Evolutionary conservation across 345 rosid genomes (phyloP).

Genomic region (Chamaenerion angustifolium): DNA sequence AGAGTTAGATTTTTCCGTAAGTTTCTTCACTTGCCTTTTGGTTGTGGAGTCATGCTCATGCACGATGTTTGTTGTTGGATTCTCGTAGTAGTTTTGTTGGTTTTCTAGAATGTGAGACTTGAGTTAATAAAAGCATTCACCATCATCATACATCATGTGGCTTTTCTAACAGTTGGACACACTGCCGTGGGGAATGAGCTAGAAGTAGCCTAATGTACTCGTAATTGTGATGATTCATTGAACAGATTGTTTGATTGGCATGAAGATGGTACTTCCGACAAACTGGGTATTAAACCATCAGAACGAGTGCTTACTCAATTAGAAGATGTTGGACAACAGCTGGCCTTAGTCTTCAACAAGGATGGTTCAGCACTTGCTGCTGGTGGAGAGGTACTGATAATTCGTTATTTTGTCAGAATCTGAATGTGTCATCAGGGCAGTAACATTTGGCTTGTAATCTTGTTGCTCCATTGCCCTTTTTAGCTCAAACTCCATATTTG

Average conservation of each 20-base stretch:
- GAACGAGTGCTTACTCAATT: conserved; percentile 42
- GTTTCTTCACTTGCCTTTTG: not conserved
- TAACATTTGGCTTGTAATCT: too few species aligned
- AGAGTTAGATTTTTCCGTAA: not conserved
- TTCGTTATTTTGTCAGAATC: not conserved
- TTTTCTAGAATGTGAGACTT: too few species aligned
- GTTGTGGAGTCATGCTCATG: not conserved
- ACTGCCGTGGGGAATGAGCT: too few species aligned
- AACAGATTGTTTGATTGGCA: conserved; percentile 70
- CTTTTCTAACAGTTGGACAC: too few species aligned
- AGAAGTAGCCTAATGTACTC: too few species aligned
- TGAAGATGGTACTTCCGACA: conserved; percentile 19
- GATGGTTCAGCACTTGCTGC: conserved; percentile 60
- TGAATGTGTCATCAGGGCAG: not conserved
- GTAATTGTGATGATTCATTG: not conserved
- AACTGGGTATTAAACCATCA: conserved; percentile 32
- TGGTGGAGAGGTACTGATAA: conserved; percentile 70
- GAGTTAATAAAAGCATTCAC: too few species aligned
- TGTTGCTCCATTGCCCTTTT: too few species aligned
- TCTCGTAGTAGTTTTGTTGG: not conserved
- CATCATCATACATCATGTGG: too few species aligned
- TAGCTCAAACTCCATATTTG: too few species aligned
- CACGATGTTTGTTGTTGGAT: not conserved
- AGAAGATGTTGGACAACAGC: conserved; percentile 55
- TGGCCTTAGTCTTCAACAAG: conserved; percentile 51